Base-by-base conservation (phyloP, 176 grass and related monocot genomes). In the Lolium rigidum region DNA sequence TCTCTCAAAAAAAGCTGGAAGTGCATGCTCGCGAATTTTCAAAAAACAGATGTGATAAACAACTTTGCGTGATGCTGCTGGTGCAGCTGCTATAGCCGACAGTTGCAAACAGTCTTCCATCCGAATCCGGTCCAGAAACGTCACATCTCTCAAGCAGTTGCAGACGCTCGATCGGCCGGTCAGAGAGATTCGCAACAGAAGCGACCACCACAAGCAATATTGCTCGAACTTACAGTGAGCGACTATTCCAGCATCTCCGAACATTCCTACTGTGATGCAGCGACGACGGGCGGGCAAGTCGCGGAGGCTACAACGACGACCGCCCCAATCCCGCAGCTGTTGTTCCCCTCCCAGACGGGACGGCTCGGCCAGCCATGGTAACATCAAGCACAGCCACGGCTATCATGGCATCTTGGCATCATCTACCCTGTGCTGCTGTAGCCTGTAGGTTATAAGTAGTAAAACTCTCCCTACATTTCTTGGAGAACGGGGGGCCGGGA, bases 321-420 rank as follows among this genome's bases (percentile, higher is more conserved):
- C 39, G 2, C 44, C 15, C 16, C 87, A 35, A 44, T 35, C 38
- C 1, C 25, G 21, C 77, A 50, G 48, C 85, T 44, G 68, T 43
- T 81, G 9, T 26, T 9, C 78, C 78, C 46, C 57, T 43, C 43
- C 82, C 17, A 46, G 57, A 65, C 22, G 39, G 66, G 77, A 83
- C 86, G 51, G 57, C 44, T 78, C 63, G 80, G 52, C 18, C 81
- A 26, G 87, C 64, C 28, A 50, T 24, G 14, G 76, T 79, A 79
- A 70, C 64, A 70, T 70, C 64, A n/a, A 6, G 15, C 25, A 65
- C 25, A 26, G 46, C 41, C 4, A 43, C 41, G 41, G 41, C 41
- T 43, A 43, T 43, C 41, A 43, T 43, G n/a, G 41, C 41, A 43
- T 43, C 7, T 47, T 47, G 8, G 46, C 46, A 47, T 10, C 46